Evolutionary conservation across 805 yeast genomes (phyloP), one percentile per base, ranked within the genome.

Genomic region (Pichia scutulata): DNA sequence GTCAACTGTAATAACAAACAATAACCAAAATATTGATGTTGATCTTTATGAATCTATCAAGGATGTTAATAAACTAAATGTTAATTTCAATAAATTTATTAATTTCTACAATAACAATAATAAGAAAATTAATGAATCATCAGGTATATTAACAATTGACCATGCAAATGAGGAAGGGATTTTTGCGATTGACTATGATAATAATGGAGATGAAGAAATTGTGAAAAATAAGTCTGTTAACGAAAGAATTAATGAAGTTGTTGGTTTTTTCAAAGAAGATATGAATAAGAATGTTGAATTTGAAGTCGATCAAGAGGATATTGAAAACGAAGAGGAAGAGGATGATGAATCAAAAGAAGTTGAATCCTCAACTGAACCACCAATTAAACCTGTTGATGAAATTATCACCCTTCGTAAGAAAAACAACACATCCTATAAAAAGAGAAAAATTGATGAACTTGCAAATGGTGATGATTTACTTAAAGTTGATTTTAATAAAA

Each of bases 321-420:
- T 44, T 21, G 57, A 54, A 41, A 55, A 44, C 5, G 46, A 48
- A 49, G 49, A 42, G 9, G 44, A 49, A 45, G 42, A 39, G 2
- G 53, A 37, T 12, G 49, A 21, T 9, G 23, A 39, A 33, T 26
- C 7, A 3, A 33, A 43, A 28, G 45, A 46, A 25, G 22, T 54
- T 58, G 57, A 55, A 52, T 33, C 21, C 13, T 9, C 57, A 59
- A n/a, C 53, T 61, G 7, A 23, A 16, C 47, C 44, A 33, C 3
- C 37, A 33, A 12, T 16, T 16, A 33, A 33, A n/a, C 19, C 37
- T 16, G 10, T 19, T 23, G 59, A 64, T 46, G 70, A 67, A 43
- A 64, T 68, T 18, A 55, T 68, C 19, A 56, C 67, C 9, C 48
- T 68, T 33, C 61, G 69, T 30, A 65, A 64, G 39, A 47, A 44